phyloP scores from a whole-genome alignment of 2,329 filamentous ascomycete species.

The Calycina herbarum region DNA sequence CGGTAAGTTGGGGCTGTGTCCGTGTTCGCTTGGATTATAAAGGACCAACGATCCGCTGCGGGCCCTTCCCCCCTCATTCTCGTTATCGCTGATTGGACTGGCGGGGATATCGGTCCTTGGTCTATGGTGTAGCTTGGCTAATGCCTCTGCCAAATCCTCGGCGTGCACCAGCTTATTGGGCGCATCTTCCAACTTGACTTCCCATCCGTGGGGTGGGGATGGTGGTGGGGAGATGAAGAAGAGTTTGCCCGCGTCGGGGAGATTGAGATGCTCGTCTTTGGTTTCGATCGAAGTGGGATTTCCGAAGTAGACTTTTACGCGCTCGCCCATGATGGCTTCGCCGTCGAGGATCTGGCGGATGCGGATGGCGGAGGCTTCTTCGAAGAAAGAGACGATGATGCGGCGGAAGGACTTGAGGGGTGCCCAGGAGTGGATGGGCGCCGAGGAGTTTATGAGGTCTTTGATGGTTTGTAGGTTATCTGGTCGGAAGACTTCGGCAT shows the following conservation, averaged over 20 bases:
- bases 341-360: conserved; percentile 75
- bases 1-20: conserved; percentile 56
- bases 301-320: conserved; percentile 69
- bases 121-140: conserved; percentile 59
- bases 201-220: conserved; percentile 68
- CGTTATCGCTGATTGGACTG: conserved; percentile 44
- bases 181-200: conserved; percentile 66
- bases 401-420: conserved; percentile 81
- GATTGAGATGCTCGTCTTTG: conserved; percentile 59
- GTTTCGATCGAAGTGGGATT: conserved; percentile 57
- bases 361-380: conserved; percentile 65
- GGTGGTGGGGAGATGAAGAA: conserved; percentile 74
- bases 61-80: conserved; percentile 34
- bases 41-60: conserved; percentile 66
- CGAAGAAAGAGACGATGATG: conserved; percentile 77
- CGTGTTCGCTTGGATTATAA: conserved; percentile 60
- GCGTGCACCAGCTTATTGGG: conserved; percentile 70
- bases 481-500: conserved; percentile 71
- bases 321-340: conserved; percentile 69
- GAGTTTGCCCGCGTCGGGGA: conserved; percentile 68
- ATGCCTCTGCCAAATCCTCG: conserved; percentile 66
- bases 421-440: conserved; percentile 73
- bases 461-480: conserved; percentile 74
- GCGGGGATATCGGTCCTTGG: conserved; percentile 39
- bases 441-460: conserved; percentile 67